Percentiles rank a stretch among this genome's conserved stretches.
phyloP scores from a whole-genome alignment of 371 early-diverging fungal species.

The Mucor mucedo region DNA sequence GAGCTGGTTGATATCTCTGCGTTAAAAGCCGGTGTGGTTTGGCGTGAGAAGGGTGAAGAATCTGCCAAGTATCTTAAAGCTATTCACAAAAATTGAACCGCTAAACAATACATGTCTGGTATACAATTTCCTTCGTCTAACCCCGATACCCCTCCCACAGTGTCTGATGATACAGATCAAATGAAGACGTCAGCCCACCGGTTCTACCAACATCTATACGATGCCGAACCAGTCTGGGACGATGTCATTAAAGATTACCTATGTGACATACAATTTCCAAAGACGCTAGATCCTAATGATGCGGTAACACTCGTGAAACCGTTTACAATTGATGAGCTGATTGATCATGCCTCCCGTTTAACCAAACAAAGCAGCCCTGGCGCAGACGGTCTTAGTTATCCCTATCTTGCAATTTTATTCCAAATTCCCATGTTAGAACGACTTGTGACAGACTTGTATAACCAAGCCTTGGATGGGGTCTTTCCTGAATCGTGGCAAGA shows the following conservation, averaged over 20 bases:
- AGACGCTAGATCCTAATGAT: background rate
- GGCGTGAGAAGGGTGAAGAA: conserved; percentile 8
- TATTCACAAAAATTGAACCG: conserved; percentile 2
- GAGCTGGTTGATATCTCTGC: conserved; percentile 1
- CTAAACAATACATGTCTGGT: background rate
- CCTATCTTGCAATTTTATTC: background rate
- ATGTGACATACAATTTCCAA: background rate
- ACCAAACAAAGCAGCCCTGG: background rate
- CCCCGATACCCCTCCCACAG: background rate
- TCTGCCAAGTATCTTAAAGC: conserved; percentile 1
- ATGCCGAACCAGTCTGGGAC: background rate
- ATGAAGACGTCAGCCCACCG: background rate
- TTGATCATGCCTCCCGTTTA: background rate
- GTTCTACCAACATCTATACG: conserved; percentile 2
- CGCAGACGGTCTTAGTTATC: background rate
- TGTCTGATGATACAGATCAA: background rate
- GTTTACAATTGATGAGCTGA: background rate
- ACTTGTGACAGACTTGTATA: conserved; percentile 13
- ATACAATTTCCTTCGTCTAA: background rate
- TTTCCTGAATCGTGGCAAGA: conserved; percentile 12
- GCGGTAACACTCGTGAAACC: background rate
- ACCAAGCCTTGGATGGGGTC: background rate
- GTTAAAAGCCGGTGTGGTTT: background rate
- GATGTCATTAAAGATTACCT: background rate
- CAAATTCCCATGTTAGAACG: background rate